phyloP scores from a whole-genome alignment of 805 yeast species.

The Wickerhamomyces tratensis region DNA sequence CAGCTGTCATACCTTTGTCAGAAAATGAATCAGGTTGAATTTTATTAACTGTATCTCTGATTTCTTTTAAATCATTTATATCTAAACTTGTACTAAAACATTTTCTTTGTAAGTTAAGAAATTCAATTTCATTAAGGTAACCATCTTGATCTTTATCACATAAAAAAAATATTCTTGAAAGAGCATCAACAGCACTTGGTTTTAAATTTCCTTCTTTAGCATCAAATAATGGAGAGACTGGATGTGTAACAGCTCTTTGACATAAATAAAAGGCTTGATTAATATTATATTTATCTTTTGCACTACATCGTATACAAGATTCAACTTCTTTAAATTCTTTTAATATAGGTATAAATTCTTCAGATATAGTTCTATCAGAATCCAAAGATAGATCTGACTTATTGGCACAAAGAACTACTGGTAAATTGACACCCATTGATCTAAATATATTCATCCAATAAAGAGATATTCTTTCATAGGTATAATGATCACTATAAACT shows the following conservation, averaged over 20 bases:
- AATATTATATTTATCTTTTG: conserved; percentile 74
- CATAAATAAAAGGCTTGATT: conserved; percentile 90
- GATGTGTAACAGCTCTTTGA: conserved; percentile 87
- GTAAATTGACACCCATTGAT: conserved; percentile 87
- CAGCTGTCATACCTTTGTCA: conserved; percentile 50
- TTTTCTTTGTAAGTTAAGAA: conserved; percentile 56
- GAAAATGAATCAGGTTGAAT: conserved; percentile 23
- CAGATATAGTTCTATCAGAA: conserved; percentile 42
- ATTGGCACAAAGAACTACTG: conserved; percentile 86
- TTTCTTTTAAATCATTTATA: conserved; percentile 36
- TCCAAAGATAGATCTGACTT: conserved; percentile 48
- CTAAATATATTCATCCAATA: conserved; percentile 95
- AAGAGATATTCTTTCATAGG: conserved; percentile 83
- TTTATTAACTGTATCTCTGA: conserved; percentile 26
- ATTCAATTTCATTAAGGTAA: conserved; percentile 58
- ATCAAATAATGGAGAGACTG: conserved; percentile 87
- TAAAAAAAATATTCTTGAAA: conserved; percentile 72
- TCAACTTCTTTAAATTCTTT: conserved; percentile 93
- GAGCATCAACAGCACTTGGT: conserved; percentile 65
- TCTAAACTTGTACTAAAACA: conserved; percentile 61
- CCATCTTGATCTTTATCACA: conserved; percentile 93
- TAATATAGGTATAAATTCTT: conserved; percentile 77
- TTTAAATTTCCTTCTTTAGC: conserved; percentile 81
- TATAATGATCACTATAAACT: conserved; percentile 89
- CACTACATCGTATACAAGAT: conserved; percentile 82